Evolutionary conservation across 2,329 filamentous ascomycete species (phyloP), one percentile per base, ranked within the genome.

Genomic region (Cladosporium colombiae): DNA sequence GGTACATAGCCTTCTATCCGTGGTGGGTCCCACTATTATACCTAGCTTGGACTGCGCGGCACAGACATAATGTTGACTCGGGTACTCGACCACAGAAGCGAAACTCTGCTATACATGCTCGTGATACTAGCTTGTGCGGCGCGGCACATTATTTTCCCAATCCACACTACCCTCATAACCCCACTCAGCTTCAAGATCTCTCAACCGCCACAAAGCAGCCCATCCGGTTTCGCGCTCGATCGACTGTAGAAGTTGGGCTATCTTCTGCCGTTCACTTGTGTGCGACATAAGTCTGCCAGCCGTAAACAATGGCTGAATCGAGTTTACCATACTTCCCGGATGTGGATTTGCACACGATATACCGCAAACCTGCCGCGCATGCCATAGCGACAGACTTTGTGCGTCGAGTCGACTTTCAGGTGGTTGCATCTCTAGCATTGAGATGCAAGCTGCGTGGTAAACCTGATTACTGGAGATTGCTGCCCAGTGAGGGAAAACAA

Each of bases 401-500:
- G 55, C n/a, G 21, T 57, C 33, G 21, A 57, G 55, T 5, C 31
- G 55, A 27, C n/a, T 37, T 10, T 33, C 55, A n/a, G 55, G 55
- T 29, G 84, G 83, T 63, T 80, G 80, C 67, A 80, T 78, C 62
- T 81, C 80, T 21, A 86, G 76, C 40, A 85, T 69, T 0, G 84
- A 70, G 6, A 84, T 70, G 79, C 83, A 83, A 2, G 82, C 81
- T 0, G 82, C 82, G 67, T 86, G 84, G 69, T 84, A 85, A 0
- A 85, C 73, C 68, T 85, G 83, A 67, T 84, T 85, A 7, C 76
- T 76, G 5, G 80, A 75, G 5, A 77, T 69, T 0, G 77, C 78
- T 0, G 78, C 76, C 2, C 77, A 78, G 44, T 77, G 79, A 1
- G 78, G 78, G 66, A 81, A 82, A 0, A 84, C 70, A 14, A 84